Base-by-base conservation (phyloP, 176 grass and related monocot species). In the Zea luxurians region DNA sequence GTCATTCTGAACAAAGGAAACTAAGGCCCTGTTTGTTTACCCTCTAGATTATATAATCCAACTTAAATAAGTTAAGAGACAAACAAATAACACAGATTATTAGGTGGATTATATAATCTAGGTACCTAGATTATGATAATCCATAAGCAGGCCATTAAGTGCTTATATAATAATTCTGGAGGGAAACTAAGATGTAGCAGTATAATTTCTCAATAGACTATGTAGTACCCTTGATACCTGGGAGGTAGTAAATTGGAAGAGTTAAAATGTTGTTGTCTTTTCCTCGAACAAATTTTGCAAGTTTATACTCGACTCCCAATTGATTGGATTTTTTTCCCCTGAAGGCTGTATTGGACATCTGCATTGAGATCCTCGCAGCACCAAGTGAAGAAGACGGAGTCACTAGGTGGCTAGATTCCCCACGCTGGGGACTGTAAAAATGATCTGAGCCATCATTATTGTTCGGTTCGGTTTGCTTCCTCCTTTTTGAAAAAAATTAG, bases 361-460 rank as follows among this genome's bases (percentile, higher is more conserved):
- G 70, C 55, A 82, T 98, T 47, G 91, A 94, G 81, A 88, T 98
- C 74, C 89, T 92, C 38, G 95, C 91, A 48, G 89, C 85, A 10
- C 85, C 75, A 12, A 88, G 87, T 58, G 93, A 94, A 77, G 95
- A 97, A 48, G 95, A 98, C 10, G 95, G 95, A 3, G 61, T 98
- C 50, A 86, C 83, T 34, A 73, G 95, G 78, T 98, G 91, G 87
- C 69, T 98, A 18, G 87, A 92, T 76, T 94, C 4, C 41, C 18
- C 81, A 21, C 48, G 2, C 21, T 41, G 63, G 7, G 46, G 58
- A 17, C 17, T 17, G 72, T 59, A 43, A 70, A 54, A 79, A 43
- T 34, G 53, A 61, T 49, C 57, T 9, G 48, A 68, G 44, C 79
- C 18, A 1, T 13, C 66, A 7, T 45, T 69, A 13, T 10, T 82